Conservation (phyloP, 164 flowering plant genomes). For the Vitis cinerea region DNA sequence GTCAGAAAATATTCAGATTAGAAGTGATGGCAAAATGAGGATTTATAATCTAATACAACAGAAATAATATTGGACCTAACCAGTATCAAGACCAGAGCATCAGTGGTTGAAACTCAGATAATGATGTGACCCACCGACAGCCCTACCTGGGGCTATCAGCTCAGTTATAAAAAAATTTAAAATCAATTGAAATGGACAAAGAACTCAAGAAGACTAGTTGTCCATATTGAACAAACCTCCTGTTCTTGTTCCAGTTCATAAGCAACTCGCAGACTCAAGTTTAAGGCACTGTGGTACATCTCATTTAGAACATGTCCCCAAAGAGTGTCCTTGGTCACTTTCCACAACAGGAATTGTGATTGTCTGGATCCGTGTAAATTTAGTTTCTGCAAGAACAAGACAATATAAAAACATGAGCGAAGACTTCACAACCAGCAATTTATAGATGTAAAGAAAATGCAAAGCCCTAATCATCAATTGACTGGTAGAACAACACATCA, state of each 20-base stretch:
- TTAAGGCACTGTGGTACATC: constrained; percentile 88
- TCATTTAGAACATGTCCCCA: constrained; percentile 63
- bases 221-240: constrained; percentile 50
- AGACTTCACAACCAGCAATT: not conserved
- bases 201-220: not conserved
- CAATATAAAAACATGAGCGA: not conserved
- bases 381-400: constrained; percentile 50
- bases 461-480: not conserved
- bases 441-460: not conserved
- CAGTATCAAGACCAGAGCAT: too few species aligned
- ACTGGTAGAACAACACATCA: too few species aligned
- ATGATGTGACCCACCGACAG: too few species aligned
- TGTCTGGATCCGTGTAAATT: constrained; percentile 24
- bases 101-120: too few species aligned
- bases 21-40: too few species aligned
- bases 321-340: constrained; percentile 47
- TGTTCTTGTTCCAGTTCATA: constrained; percentile 59
- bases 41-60: too few species aligned
- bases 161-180: too few species aligned
- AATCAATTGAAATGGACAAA: not conserved
- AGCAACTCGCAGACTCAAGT: constrained; percentile 52
- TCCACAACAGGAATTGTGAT: constrained; percentile 57
- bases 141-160: too few species aligned
- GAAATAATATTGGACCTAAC: too few species aligned
- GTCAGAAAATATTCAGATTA: too few species aligned